These are phyloP conservation scores for Aphanomyces euteiches DNA, from an alignment of 352 stramenopile genomes.

Conservation along the genomic window DNA sequence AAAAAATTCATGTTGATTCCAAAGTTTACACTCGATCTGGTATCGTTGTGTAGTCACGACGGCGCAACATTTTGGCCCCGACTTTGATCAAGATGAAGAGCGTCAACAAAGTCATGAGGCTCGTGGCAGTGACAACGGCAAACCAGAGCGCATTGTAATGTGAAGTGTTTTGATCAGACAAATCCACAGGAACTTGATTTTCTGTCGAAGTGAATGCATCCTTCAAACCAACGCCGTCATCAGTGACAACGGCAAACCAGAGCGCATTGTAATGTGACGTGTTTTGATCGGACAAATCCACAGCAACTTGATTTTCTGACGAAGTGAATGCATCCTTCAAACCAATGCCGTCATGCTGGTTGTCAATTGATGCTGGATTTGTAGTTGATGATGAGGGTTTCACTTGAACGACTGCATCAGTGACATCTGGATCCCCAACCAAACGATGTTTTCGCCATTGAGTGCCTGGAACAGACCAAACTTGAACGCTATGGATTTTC, in stretches of 20 bases:
- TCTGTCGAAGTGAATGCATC: too few relatives aligned
- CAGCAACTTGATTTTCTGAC: too few relatives aligned
- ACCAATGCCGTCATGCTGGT: too few relatives aligned
- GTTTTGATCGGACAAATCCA: too few relatives aligned
- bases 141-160: neutral
- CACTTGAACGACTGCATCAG: neutral
- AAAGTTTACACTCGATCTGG: neutral
- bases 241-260: neutral
- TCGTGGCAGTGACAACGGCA: neutral
- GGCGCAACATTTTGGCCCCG: neutral
- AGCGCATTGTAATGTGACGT: neutral
- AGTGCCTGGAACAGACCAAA: neutral
- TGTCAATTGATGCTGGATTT: too few relatives aligned
- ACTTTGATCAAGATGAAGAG: neutral
- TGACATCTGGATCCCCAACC: slow-evolving; percentile 13
- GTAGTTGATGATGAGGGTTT: neutral
- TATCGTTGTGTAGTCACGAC: slow-evolving; percentile 5
- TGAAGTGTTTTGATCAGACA: too few relatives aligned
- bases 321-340: too few relatives aligned
- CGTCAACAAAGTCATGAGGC: neutral
- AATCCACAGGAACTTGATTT: too few relatives aligned
- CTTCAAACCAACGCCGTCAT: too few relatives aligned
- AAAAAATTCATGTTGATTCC: neutral
- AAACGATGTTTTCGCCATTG: slow-evolving; percentile 12
- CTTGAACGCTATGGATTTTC: slow-evolving; percentile 13